Percentiles rank a stretch among this genome's conserved stretches.
Conservation (phyloP, 192 early-diverging fungal genomes). For the Jimgerdemannia lactiflua region DNA sequence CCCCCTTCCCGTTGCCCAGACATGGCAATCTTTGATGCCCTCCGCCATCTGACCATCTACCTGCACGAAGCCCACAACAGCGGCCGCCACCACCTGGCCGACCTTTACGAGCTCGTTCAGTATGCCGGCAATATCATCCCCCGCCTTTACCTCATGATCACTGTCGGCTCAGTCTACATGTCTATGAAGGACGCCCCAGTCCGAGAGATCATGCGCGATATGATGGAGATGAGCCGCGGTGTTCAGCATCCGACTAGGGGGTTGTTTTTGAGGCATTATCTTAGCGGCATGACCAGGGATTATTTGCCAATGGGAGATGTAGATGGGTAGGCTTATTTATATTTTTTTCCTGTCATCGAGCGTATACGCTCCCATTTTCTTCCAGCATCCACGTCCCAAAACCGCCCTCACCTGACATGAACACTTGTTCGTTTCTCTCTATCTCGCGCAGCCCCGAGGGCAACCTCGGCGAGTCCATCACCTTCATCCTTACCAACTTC, state of each 20-base stretch:
- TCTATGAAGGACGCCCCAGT: slow-evolving; percentile 88
- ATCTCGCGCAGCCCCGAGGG: slow-evolving; percentile 79
- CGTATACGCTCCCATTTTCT: too few species aligned
- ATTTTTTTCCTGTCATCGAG: slow-evolving; percentile 4
- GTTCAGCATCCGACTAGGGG: slow-evolving; percentile 99
- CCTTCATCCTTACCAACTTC: slow-evolving; percentile 97
- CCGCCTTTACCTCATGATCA: slow-evolving; percentile 98
- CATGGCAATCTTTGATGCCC: slow-evolving; percentile 97
- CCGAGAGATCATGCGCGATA: slow-evolving; percentile 96
- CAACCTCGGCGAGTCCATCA: slow-evolving; percentile 87
- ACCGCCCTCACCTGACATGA: too few species aligned
- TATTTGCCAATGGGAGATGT: slow-evolving; percentile 79
- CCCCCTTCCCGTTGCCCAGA: too few species aligned
- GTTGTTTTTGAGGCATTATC: slow-evolving; percentile 94
- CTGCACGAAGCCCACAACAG: slow-evolving; percentile 88
- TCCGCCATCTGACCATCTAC: slow-evolving; percentile 89
- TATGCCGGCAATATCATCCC: slow-evolving; percentile 99
- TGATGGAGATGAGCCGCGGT: slow-evolving; percentile 98
- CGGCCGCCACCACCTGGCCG: slow-evolving; percentile 79
- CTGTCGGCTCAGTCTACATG: slow-evolving; percentile 97
- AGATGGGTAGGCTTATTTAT: slow-evolving; percentile 36
- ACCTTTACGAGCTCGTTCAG: slow-evolving; percentile 98
- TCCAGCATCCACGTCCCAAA: too few species aligned
- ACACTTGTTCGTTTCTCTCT: too few species aligned
- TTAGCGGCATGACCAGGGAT: slow-evolving; percentile 94